These are phyloP conservation scores for Taphrina confusa DNA, from an alignment of 1,139 yeast genomes.

Conservation along the genomic window DNA sequence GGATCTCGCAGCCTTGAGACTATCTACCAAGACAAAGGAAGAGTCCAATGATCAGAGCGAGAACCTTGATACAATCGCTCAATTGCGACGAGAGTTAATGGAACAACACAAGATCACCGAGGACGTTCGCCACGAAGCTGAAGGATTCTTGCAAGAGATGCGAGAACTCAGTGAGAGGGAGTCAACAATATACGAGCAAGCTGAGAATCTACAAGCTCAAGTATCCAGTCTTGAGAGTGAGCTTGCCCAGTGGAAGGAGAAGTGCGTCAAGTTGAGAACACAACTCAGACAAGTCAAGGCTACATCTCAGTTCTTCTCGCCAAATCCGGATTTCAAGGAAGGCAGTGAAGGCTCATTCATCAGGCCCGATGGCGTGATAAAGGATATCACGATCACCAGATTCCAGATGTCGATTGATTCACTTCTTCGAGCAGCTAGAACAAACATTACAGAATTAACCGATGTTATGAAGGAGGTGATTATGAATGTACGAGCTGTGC, in stretches of 20 bases:
- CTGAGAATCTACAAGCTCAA: constrained; percentile 43
- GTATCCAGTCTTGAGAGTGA: constrained; percentile 46
- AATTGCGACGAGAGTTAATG: constrained; percentile 43
- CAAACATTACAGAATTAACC: neutral
- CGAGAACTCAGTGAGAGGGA: constrained; percentile 47
- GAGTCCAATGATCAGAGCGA: neutral
- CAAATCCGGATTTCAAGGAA: constrained; percentile 6
- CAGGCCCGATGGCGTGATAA: constrained; percentile 9
- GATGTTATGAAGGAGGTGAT: constrained; percentile 16
- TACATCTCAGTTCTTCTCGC: constrained; percentile 29
- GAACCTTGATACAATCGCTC: constrained; percentile 32
- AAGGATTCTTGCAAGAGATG: constrained; percentile 50
- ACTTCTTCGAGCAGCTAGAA: constrained; percentile 36
- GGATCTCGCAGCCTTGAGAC: constrained; percentile 3
- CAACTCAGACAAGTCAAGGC: constrained; percentile 31
- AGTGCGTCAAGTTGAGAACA: constrained; percentile 40
- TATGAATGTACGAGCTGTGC: constrained; percentile 12
- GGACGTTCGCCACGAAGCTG: constrained; percentile 50
- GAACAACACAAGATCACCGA: constrained; percentile 49
- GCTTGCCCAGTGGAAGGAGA: constrained; percentile 47
- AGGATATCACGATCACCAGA: constrained; percentile 10
- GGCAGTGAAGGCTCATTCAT: constrained; percentile 5
- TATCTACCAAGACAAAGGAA: neutral
- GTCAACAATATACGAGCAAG: constrained; percentile 40
- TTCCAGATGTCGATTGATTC: constrained; percentile 39